Percentiles rank a stretch among this genome's conserved stretches.
These are phyloP conservation scores for Epichloe typhina DNA, from an alignment of 2,329 filamentous ascomycete species.

Conservation along the genomic window DNA sequence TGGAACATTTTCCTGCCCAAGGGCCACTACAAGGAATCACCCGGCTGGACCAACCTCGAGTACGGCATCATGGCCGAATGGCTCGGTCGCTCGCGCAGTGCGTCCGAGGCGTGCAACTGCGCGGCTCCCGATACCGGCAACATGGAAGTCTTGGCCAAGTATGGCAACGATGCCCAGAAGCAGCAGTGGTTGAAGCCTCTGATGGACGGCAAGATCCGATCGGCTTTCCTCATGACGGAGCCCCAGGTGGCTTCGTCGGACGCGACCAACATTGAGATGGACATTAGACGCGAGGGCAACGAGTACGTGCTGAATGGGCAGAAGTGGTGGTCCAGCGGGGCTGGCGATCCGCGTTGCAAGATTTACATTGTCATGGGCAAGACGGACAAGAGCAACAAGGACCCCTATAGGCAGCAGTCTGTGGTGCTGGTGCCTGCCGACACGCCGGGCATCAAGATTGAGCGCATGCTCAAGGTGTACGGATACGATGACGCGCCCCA, in stretches of 20 bases:
- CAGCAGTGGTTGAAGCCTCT: constrained; percentile 68
- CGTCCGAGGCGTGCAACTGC: constrained; percentile 82
- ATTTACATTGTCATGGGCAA: constrained; percentile 98
- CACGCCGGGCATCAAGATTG: constrained; percentile 76
- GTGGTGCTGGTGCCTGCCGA: constrained; percentile 77
- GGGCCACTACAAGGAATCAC: constrained; percentile 89
- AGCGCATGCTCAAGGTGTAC: constrained; percentile 88
- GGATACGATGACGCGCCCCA: constrained; percentile 98
- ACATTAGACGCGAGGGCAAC: constrained; percentile 70
- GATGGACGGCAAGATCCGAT: constrained; percentile 73
- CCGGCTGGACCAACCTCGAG: constrained; percentile 88
- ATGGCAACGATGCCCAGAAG: constrained; percentile 78
- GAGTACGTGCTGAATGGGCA: constrained; percentile 85
- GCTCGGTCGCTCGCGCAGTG: constrained; percentile 72
- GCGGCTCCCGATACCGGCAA: constrained; percentile 86
- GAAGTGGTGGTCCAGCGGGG: constrained; percentile 99
- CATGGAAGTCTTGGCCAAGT: constrained; percentile 91
- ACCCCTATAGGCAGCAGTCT: constrained; percentile 82
- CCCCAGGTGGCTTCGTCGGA: constrained; percentile 79
- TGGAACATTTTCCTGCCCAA: constrained; percentile 99
- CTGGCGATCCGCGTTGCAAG: constrained; percentile 81
- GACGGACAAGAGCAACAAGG: constrained; percentile 59
- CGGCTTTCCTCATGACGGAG: constrained; percentile 90
- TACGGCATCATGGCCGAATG: constrained; percentile 97
- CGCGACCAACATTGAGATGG: constrained; percentile 82